Percentiles rank a stretch among this genome's conserved stretches.
These are phyloP conservation scores for Sclerotinia sclerotiorum DNA, from an alignment of 2,329 filamentous ascomycete genomes.

Conservation along the genomic window DNA sequence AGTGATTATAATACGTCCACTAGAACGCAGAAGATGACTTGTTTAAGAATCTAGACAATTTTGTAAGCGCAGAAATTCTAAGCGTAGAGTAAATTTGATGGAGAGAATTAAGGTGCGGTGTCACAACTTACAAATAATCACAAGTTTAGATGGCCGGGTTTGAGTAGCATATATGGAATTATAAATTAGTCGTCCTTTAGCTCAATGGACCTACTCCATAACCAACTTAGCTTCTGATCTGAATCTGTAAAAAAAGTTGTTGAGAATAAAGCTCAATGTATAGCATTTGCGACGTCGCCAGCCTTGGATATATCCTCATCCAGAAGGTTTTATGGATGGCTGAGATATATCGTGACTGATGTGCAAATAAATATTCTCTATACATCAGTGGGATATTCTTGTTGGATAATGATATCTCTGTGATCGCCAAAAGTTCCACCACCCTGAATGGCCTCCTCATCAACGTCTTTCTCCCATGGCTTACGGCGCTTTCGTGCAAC, in stretches of 20 bases:
- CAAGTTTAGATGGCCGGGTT: not conserved
- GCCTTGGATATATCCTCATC: not conserved
- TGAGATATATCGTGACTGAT: not conserved
- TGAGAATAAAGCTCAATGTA: not conserved
- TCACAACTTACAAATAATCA: not conserved
- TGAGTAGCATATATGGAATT: no score
- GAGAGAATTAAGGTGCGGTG: no score
- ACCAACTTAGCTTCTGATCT: not conserved
- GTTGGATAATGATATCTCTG: slow-evolving; percentile 19
- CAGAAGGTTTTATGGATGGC: not conserved
- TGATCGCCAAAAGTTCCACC: slow-evolving; percentile 25
- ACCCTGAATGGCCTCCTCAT: slow-evolving; percentile 36
- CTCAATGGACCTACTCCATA: not conserved
- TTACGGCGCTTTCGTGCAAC: slow-evolving; percentile 48
- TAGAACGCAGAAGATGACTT: not conserved
- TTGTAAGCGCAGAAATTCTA: not conserved
- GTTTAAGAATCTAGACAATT: not conserved
- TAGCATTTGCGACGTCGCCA: not conserved
- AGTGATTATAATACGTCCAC: not conserved
- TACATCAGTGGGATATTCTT: slow-evolving; percentile 19
- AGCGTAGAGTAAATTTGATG: not conserved
- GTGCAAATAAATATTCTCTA: not conserved
- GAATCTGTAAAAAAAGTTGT: not conserved
- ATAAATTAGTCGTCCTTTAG: not conserved
- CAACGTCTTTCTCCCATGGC: slow-evolving; percentile 74